Conservation (phyloP, 2,329 filamentous ascomycete species). For the Alternaria conjuncta region DNA sequence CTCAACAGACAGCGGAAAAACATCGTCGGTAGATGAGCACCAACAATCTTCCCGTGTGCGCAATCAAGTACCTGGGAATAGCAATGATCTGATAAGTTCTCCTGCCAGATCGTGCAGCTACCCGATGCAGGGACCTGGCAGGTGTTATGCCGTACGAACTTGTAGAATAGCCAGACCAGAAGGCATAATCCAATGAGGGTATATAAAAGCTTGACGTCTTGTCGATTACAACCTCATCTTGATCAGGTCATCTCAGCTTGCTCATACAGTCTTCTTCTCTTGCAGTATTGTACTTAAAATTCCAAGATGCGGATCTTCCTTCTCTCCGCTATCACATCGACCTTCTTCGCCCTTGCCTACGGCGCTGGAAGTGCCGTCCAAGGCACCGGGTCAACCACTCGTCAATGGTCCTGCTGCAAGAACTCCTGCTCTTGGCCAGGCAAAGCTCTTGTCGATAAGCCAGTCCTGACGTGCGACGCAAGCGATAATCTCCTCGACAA, state of each 20-base stretch:
- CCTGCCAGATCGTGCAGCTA: neutral
- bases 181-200: neutral
- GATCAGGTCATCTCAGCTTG: neutral
- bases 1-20: neutral
- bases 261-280: neutral
- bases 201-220: neutral
- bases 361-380: slow-evolving; percentile 19
- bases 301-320: neutral
- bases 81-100: neutral
- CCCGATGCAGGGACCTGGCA: neutral
- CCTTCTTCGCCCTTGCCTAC: neutral
- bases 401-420: slow-evolving; percentile 31
- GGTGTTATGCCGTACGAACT: neutral
- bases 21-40: neutral
- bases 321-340: neutral
- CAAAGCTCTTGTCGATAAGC: slow-evolving; percentile 59
- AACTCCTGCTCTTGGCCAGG: slow-evolving; percentile 62
- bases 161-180: neutral
- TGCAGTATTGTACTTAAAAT: neutral
- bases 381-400: slow-evolving; percentile 24
- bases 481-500: slow-evolving; percentile 59
- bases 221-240: neutral
- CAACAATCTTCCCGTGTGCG: neutral
- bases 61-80: neutral
- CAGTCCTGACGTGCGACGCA: slow-evolving; percentile 59